Evolutionary conservation across 352 stramenopile species (phyloP), one percentile per base, ranked within the genome.

Genomic region (Globisporangium polare): DNA sequence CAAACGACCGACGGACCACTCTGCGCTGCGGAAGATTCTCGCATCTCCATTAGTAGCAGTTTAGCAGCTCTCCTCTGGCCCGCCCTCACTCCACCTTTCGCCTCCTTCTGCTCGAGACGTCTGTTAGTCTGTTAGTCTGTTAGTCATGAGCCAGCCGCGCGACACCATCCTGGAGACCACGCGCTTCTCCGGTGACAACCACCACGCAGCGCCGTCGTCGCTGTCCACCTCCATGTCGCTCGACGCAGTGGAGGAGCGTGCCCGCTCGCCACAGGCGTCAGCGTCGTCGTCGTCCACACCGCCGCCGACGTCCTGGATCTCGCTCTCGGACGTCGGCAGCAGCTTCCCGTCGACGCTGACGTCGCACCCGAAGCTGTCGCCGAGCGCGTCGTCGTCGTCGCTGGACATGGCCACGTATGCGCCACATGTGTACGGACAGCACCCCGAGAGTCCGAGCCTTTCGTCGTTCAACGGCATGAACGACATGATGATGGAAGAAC

Each of bases 351-450:
- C 58, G 8, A 35, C 35, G 15, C 43, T 54, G 20, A 54, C 56
- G 13, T 45, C 41, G 8, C 20, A 33, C 10, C 17, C 46, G 4
- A 58, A 58, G 41, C 45, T 66, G 17, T 15, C 60, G 18, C 52
- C 41, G 27, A 65, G 60, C 37, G 52, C 60, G 17, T 65, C 60
- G 41, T 59, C 59, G 15, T 53, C 59, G 27, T 65, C 59, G 29
- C 59, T 65, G n/a, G 53, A 67, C 15, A 60, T 67, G 26, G 47
- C 61, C 12, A 35, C 54, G 24, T 62, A 67, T 29, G 61, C 53
- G 26, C 61, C 46, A 15, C 43, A 58, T 2, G 46, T 61, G 24
- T 46, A 54, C 31, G 42, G 42, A 8, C 29, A 24, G 17, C 42
- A 41, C 3, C 60, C 29, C 10, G 18, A 39, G 39, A 53, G 59